Evolutionary conservation across 176 grass and related monocot species (phyloP), one percentile per base, ranked within the genome.

Genomic region (Pontederia paniculata): DNA sequence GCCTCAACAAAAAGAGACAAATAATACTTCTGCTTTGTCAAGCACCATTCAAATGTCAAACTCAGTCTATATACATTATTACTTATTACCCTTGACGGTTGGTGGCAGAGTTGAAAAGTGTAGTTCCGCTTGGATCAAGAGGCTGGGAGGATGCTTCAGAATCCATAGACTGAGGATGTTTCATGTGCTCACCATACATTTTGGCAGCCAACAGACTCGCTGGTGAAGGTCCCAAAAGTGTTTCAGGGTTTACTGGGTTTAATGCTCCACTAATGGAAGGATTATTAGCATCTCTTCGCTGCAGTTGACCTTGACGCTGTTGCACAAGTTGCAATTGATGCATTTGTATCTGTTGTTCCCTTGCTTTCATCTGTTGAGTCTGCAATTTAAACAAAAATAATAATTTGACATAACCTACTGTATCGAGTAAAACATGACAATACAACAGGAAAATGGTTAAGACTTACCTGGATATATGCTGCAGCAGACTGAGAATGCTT

Each of bases 401-500:
- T 31, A 1, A 31, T 31, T 5, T 2, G 25, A 31, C 25, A 31
- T 31, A 31, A 31, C 25, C 25, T 31, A 31, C 21, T 60, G 3
- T 13, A 42, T 42, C 22, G 42, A 8, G 16, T 60, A n/a, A n/a
- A n/a, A n/a, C n/a, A n/a, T n/a, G n/a, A 21, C 10, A 45, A 19
- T 17, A 8, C 12, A 47, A 23, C 42, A 22, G 19, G 15, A 42
- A 21, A 45, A 19, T 42, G 42, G 6, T 44, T 37, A 23, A 48
- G 50, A 48, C 54, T 68, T 7, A 53, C 72, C 10, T 81, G 67
- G 15, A 76, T 67, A 10, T 73, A 75, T 55, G 78, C 25, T 0
- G 68, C 22, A 17, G 70, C 28, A 41, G 42, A 42, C 50, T 63
- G 23, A 14, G 73, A 52, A 28, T 44, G 63, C 37, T 73, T 82